Evolutionary conservation across 352 stramenopile species (phyloP).

Genomic region (Pythium volutum): DNA sequence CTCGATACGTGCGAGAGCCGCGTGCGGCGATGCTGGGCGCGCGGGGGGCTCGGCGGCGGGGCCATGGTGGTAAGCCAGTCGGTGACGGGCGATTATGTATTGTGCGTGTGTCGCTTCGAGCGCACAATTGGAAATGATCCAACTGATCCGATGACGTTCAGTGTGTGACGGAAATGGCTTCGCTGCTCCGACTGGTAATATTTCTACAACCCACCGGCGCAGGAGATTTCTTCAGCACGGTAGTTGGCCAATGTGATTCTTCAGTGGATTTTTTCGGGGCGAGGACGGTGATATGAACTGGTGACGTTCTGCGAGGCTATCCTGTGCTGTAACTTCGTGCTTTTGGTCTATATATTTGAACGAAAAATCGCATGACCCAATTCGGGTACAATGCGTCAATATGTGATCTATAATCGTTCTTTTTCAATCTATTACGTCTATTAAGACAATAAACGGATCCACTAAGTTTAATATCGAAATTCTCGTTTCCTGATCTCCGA

Average conservation of each 20-base stretch:
- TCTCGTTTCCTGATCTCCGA: not conserved
- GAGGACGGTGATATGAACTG: not conserved
- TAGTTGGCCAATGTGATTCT: constrained; percentile 4
- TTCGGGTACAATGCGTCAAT: too few relatives aligned
- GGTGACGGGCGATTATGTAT: not conserved
- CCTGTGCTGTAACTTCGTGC: too few relatives aligned
- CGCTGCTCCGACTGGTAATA: too few relatives aligned
- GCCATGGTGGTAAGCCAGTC: not conserved
- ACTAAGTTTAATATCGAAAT: constrained; percentile 9
- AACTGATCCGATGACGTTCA: not conserved
- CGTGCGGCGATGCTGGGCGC: constrained; percentile 5
- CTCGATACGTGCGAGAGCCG: constrained; percentile 9
- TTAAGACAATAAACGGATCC: not conserved
- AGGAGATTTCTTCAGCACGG: not conserved
- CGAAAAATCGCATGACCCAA: too few relatives aligned
- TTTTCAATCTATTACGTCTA: not conserved
- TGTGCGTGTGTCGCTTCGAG: not conserved
- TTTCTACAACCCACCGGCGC: constrained; percentile 6
- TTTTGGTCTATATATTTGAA: too few relatives aligned
- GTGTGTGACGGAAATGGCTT: not conserved
- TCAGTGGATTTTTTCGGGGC: constrained; percentile 10
- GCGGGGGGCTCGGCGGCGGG: constrained; percentile 8
- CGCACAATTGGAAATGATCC: not conserved
- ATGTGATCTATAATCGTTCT: too few relatives aligned
- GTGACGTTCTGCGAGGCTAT: too few relatives aligned